A percentile compares a stretch with the other conserved stretches of the same genome.
phyloP scores from a whole-genome alignment of 2,329 filamentous ascomycete genomes.

The Aspergillus fischeri region DNA sequence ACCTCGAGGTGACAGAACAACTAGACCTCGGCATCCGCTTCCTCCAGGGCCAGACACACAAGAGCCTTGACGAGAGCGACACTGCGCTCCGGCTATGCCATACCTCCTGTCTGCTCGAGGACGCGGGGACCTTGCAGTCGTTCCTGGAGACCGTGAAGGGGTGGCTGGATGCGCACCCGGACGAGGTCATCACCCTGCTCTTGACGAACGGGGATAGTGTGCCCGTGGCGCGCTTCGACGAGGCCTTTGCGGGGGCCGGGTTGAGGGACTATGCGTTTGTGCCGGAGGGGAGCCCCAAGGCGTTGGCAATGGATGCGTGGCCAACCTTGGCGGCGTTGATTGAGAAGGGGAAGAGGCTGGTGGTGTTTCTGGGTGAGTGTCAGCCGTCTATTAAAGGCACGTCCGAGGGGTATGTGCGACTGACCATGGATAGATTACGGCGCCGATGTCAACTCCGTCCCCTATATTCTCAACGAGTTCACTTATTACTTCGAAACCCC shows the following conservation, averaged over 20 bases:
- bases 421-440: conserved; percentile 33
- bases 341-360: conserved; percentile 36
- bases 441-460: conserved; percentile 33
- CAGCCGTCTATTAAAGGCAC: not conserved
- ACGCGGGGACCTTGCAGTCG: conserved; percentile 53
- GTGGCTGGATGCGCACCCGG: conserved; percentile 56
- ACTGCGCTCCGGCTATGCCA: conserved; percentile 58
- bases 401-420: not conserved
- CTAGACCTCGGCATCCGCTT: conserved; percentile 61
- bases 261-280: conserved; percentile 35
- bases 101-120: conserved; percentile 56
- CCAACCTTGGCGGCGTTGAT: conserved; percentile 43
- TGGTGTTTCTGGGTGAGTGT: conserved; percentile 42
- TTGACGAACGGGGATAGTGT: conserved; percentile 57
- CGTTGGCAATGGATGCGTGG: conserved; percentile 36
- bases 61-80: conserved; percentile 42
- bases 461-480: conserved; percentile 44
- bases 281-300: conserved; percentile 27
- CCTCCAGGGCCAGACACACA: conserved; percentile 61
- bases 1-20: conserved; percentile 55
- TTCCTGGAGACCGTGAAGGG: conserved; percentile 57
- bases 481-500: conserved; percentile 46
- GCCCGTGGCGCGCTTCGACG: conserved; percentile 28
- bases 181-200: conserved; percentile 61
- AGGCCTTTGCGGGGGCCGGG: conserved; percentile 29